phyloP scores from a whole-genome alignment of 2,329 filamentous ascomycete species.

The Lasiodiplodia gonubiensis region DNA sequence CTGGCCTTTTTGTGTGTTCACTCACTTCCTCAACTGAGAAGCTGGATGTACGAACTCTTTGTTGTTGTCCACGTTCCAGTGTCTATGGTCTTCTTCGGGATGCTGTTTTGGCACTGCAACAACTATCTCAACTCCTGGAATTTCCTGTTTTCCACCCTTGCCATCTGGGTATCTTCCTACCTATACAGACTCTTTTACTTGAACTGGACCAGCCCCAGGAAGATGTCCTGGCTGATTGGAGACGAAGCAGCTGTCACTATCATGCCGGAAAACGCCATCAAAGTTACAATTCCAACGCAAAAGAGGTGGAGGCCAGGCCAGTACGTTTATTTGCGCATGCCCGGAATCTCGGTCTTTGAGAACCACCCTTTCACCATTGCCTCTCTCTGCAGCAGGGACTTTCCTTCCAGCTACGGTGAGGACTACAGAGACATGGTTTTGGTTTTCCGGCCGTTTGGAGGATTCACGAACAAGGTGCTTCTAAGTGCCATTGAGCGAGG shows the following conservation, averaged over 20 bases:
- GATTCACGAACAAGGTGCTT: slow-evolving; percentile 87
- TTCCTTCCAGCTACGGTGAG: slow-evolving; percentile 89
- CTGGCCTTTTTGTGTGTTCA: slow-evolving; percentile 82
- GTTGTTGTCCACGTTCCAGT: slow-evolving; percentile 81
- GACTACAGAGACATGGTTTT: slow-evolving; percentile 86
- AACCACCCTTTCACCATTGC: slow-evolving; percentile 97
- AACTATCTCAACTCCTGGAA: slow-evolving; percentile 90
- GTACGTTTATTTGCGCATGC: slow-evolving; percentile 94
- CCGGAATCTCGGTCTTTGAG: slow-evolving; percentile 85
- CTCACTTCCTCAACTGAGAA: slow-evolving; percentile 78
- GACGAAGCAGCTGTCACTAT: slow-evolving; percentile 90
- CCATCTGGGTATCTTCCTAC: slow-evolving; percentile 79
- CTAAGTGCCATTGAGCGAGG: slow-evolving; percentile 83
- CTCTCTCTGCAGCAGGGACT: slow-evolving; percentile 89
- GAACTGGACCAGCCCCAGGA: slow-evolving; percentile 86
- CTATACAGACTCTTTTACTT: slow-evolving; percentile 78
- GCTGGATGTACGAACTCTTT: slow-evolving; percentile 84
- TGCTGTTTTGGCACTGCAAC: slow-evolving; percentile 95
- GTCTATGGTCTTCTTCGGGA: slow-evolving; percentile 77
- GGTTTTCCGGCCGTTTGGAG: slow-evolving; percentile 88
- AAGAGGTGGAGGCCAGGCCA: slow-evolving; percentile 93
- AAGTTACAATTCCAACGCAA: slow-evolving; percentile 91
- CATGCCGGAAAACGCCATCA: slow-evolving; percentile 92
- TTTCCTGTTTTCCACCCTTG: slow-evolving; percentile 82
- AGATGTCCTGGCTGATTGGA: slow-evolving; percentile 81